A percentile compares a stretch with the other conserved stretches of the same genome.
phyloP scores from a whole-genome alignment of 495 filamentous ascomycete genomes.

The Podospora pseudocomata region DNA sequence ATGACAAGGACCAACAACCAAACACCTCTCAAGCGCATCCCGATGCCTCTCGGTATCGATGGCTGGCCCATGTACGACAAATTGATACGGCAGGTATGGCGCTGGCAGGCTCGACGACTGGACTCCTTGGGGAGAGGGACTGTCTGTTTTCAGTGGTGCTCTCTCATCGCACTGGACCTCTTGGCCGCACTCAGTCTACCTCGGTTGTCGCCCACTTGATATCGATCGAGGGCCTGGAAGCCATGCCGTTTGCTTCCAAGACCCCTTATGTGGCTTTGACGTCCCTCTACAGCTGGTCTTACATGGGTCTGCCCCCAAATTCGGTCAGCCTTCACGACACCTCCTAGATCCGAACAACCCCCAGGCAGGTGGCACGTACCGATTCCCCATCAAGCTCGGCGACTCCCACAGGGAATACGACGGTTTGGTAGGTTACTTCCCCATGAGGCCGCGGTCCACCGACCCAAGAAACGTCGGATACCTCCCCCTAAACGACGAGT shows the following conservation, averaged over 20 bases:
- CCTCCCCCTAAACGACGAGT: not conserved
- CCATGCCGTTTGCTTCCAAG: not conserved
- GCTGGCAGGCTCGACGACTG: slow-evolving; percentile 17
- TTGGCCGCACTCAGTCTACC: slow-evolving; percentile 20
- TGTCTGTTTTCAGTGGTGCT: slow-evolving; percentile 40
- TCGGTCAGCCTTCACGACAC: slow-evolving; percentile 32
- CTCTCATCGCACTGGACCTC: slow-evolving; percentile 32
- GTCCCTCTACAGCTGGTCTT: slow-evolving; percentile 47
- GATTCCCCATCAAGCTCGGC: slow-evolving; percentile 43
- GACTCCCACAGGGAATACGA: slow-evolving; percentile 37
- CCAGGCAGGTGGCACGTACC: slow-evolving; percentile 20
- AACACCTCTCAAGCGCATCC: no score
- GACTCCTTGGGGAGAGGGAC: slow-evolving; percentile 17
- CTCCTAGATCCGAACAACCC: not conserved
- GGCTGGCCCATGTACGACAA: slow-evolving; percentile 43
- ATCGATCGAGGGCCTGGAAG: slow-evolving; percentile 28
- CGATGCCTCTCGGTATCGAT: slow-evolving; percentile 24
- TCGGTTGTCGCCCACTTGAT: slow-evolving; percentile 37
- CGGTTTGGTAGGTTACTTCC: slow-evolving; percentile 46
- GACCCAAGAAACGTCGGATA: not conserved
- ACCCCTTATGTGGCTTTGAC: slow-evolving; percentile 33
- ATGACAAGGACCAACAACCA: not conserved
- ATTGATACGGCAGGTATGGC: slow-evolving; percentile 41
- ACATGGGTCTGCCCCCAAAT: slow-evolving; percentile 37
- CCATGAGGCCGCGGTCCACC: not conserved